A percentile compares a stretch with the other conserved stretches of the same genome.
phyloP scores from a whole-genome alignment of 2,329 filamentous ascomycete genomes.

The Colletotrichum trifolii region DNA sequence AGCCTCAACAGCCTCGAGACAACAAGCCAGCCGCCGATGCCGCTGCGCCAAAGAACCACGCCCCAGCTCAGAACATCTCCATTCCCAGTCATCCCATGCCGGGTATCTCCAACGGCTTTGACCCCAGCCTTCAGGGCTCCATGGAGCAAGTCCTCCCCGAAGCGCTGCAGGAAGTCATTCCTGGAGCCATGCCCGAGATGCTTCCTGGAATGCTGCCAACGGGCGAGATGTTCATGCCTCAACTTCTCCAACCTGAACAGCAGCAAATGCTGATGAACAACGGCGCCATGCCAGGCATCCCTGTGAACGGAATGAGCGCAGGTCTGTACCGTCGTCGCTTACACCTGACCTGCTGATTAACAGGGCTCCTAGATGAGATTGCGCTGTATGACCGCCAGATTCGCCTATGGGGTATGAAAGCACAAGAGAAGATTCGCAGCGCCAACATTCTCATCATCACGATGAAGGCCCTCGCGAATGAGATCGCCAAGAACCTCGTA shows the following conservation, averaged over 20 bases:
- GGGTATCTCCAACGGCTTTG: slow-evolving; percentile 21
- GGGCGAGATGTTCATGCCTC: slow-evolving; percentile 36
- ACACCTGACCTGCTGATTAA: slow-evolving; percentile 1
- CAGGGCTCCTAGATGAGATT: slow-evolving; percentile 78
- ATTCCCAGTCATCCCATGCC: slow-evolving; percentile 28
- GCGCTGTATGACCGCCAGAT: slow-evolving; percentile 98
- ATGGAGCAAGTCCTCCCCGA: slow-evolving; percentile 38
- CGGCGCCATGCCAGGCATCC: slow-evolving; percentile 30
- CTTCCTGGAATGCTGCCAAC: slow-evolving; percentile 36
- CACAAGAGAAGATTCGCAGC: slow-evolving; percentile 90
- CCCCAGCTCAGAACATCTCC: slow-evolving; percentile 8
- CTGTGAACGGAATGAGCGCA: slow-evolving; percentile 43
- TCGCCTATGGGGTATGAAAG: slow-evolving; percentile 94
- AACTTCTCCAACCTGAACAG: slow-evolving; percentile 23
- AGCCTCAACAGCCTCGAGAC: slow-evolving; percentile 3
- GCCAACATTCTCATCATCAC: slow-evolving; percentile 92
- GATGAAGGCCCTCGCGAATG: slow-evolving; percentile 88
- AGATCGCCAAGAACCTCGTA: slow-evolving; percentile 94
- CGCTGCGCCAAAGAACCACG: slow-evolving; percentile 9
- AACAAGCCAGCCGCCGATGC: slow-evolving; percentile 23
- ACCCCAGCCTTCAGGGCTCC: slow-evolving; percentile 28
- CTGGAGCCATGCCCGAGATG: slow-evolving; percentile 35
- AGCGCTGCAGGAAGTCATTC: slow-evolving; percentile 36
- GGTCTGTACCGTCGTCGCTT: slow-evolving; percentile 38
- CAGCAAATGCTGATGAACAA: slow-evolving; percentile 34